Conservation (phyloP, 164 flowering plant genomes). For the Vitis rotundifolia region DNA sequence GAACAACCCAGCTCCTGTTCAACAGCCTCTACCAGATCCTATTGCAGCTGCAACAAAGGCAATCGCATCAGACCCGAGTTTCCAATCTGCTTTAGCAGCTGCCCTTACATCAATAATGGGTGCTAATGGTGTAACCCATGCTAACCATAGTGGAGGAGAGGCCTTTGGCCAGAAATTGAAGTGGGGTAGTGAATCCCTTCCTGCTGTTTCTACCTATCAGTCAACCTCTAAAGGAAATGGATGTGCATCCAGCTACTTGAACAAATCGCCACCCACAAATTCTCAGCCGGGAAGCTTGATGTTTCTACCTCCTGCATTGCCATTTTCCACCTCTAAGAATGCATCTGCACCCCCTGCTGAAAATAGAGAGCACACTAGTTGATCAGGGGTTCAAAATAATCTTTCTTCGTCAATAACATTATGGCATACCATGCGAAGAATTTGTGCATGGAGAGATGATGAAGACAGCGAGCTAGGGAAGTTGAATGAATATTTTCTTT, state of each 20-base stretch:
- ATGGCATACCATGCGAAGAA: no score
- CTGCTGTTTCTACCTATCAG: slow-evolving; percentile 25
- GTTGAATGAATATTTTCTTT: no score
- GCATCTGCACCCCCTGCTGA: slow-evolving; percentile 40
- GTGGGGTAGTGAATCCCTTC: slow-evolving; percentile 35
- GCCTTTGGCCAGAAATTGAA: slow-evolving; percentile 31
- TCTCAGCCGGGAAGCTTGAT: slow-evolving; percentile 42
- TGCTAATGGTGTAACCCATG: slow-evolving; percentile 7
- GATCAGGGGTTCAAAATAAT: background rate
- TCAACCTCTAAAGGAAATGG: slow-evolving; percentile 29
- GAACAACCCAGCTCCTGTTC: slow-evolving; percentile 16
- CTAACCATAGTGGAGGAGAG: slow-evolving; percentile 24
- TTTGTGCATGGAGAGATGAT: no score
- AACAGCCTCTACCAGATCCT: slow-evolving; percentile 25
- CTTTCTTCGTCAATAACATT: no score
- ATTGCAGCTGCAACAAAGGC: slow-evolving; percentile 86
- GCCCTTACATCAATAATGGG: slow-evolving; percentile 78
- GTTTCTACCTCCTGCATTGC: slow-evolving; percentile 43
- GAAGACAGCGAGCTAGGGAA: no score
- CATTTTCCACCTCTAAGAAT: slow-evolving; percentile 45
- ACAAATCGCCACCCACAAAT: slow-evolving; percentile 34
- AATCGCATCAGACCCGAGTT: slow-evolving; percentile 79
- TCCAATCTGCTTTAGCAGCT: slow-evolving; percentile 73
- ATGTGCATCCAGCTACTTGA: slow-evolving; percentile 47
- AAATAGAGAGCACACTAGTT: slow-evolving; percentile 15